phyloP scores from a whole-genome alignment of 257 asterid genomes.

The Prunella vulgaris region DNA sequence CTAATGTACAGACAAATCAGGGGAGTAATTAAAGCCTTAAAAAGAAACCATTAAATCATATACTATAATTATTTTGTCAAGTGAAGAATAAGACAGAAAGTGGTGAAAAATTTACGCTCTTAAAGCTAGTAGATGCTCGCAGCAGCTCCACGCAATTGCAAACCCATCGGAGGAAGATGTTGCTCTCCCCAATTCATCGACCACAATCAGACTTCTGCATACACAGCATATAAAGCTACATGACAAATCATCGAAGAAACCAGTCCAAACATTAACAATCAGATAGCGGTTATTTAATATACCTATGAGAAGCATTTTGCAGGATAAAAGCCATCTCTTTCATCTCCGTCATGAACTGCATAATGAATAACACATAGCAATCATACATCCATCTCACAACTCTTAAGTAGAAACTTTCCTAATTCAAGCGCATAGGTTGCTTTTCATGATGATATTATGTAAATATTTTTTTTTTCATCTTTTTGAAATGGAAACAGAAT shows the following conservation, averaged over 20 bases:
- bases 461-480: too few species aligned
- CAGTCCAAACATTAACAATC: slow-evolving; percentile 11
- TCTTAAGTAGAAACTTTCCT: slow-evolving; percentile 7
- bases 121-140: slow-evolving; percentile 83
- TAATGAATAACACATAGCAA: slow-evolving; percentile 9
- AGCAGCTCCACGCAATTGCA: slow-evolving; percentile 97
- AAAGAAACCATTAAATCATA: not conserved
- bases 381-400: slow-evolving; percentile 10
- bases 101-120: slow-evolving; percentile 53
- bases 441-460: slow-evolving; percentile 15
- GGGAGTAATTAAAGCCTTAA: not conserved
- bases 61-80: not conserved
- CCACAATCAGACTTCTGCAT: slow-evolving; percentile 83
- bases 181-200: slow-evolving; percentile 98
- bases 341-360: slow-evolving; percentile 99
- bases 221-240: slow-evolving; percentile 27
- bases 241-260: slow-evolving; percentile 13
- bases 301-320: slow-evolving; percentile 91
- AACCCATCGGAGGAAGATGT: slow-evolving; percentile 97
- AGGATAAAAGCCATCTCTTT: slow-evolving; percentile 90
- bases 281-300: not conserved
- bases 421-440: slow-evolving; percentile 8
- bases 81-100: slow-evolving; percentile 5
- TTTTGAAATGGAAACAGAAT: too few species aligned
- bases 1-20: not conserved